phyloP scores from a whole-genome alignment of 331 rosid genomes.

The Rhamnella rubrinervis region DNA sequence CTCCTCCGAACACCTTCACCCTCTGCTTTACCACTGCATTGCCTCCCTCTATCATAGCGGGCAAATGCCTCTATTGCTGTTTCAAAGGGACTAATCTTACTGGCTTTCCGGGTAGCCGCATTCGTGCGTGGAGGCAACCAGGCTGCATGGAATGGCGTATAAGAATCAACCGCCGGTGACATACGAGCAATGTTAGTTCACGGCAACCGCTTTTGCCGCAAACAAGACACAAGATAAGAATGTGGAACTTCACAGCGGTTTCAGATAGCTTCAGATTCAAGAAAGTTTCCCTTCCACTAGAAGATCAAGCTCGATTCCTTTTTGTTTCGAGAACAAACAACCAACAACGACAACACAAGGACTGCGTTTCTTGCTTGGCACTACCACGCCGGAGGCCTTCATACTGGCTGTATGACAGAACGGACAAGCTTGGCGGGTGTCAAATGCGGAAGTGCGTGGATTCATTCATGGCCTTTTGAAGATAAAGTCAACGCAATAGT shows the following conservation, averaged over 20 bases:
- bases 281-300: slow-evolving; percentile 58
- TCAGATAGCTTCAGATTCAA: slow-evolving; percentile 51
- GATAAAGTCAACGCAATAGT: slow-evolving; percentile 50
- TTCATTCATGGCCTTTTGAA: slow-evolving; percentile 64
- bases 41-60: slow-evolving; percentile 76
- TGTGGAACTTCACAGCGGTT: slow-evolving; percentile 54
- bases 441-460: slow-evolving; percentile 57
- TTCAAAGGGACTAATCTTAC: slow-evolving; percentile 69
- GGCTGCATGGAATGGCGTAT: slow-evolving; percentile 70
- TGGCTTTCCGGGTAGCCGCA: slow-evolving; percentile 58
- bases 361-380: slow-evolving; percentile 71
- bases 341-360: slow-evolving; percentile 39
- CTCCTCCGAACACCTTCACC: slow-evolving; percentile 54
- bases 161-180: slow-evolving; percentile 45
- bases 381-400: slow-evolving; percentile 63
- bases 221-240: slow-evolving; percentile 66
- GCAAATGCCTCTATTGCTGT: slow-evolving; percentile 56
- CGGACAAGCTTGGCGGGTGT: slow-evolving; percentile 69
- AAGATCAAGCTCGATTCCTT: slow-evolving; percentile 33
- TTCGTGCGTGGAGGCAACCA: slow-evolving; percentile 69
- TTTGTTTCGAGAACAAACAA: slow-evolving; percentile 24
- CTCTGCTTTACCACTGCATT: slow-evolving; percentile 70
- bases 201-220: slow-evolving; percentile 55
- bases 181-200: slow-evolving; percentile 55
- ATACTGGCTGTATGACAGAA: slow-evolving; percentile 67